Percentiles rank a stretch among this genome's conserved stretches.
phyloP scores from a whole-genome alignment of 805 yeast genomes.

The Lachancea meyersii region DNA sequence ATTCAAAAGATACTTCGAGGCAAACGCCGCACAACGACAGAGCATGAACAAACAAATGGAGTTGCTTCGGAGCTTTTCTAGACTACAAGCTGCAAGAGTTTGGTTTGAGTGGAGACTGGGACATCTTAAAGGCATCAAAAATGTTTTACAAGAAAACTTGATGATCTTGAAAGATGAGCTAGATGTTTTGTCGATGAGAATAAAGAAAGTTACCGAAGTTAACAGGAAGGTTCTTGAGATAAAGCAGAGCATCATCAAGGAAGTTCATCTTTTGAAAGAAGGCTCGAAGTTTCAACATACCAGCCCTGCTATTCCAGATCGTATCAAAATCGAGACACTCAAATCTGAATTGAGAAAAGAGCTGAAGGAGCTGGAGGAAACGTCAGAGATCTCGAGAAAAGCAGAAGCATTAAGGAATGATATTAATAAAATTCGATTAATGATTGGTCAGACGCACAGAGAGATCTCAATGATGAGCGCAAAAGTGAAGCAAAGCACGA shows the following conservation, averaged over 20 bases:
- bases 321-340: slow-evolving; percentile 7
- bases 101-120: slow-evolving; percentile 63
- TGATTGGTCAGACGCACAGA: slow-evolving; percentile 8
- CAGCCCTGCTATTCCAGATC: slow-evolving; percentile 1
- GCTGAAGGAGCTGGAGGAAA: slow-evolving; percentile 3
- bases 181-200: slow-evolving; percentile 15
- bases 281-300: slow-evolving; percentile 9
- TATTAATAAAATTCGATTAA: not conserved
- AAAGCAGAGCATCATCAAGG: slow-evolving; percentile 17
- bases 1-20: slow-evolving; percentile 42
- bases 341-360: slow-evolving; percentile 7
- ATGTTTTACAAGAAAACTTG: slow-evolving; percentile 26
- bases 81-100: slow-evolving; percentile 46
- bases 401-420: not conserved
- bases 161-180: slow-evolving; percentile 21
- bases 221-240: slow-evolving; percentile 13
- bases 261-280: slow-evolving; percentile 19
- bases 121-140: slow-evolving; percentile 41
- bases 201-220: slow-evolving; percentile 11
- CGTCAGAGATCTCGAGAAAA: not conserved
- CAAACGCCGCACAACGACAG: slow-evolving; percentile 35
- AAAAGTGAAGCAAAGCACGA: slow-evolving; percentile 2
- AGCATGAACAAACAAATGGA: slow-evolving; percentile 44
- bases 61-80: slow-evolving; percentile 44
- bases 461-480: slow-evolving; percentile 11